These are phyloP conservation scores for Solanum hybrid DNA, from an alignment of 305 asterid genomes.

Conservation along the genomic window DNA sequence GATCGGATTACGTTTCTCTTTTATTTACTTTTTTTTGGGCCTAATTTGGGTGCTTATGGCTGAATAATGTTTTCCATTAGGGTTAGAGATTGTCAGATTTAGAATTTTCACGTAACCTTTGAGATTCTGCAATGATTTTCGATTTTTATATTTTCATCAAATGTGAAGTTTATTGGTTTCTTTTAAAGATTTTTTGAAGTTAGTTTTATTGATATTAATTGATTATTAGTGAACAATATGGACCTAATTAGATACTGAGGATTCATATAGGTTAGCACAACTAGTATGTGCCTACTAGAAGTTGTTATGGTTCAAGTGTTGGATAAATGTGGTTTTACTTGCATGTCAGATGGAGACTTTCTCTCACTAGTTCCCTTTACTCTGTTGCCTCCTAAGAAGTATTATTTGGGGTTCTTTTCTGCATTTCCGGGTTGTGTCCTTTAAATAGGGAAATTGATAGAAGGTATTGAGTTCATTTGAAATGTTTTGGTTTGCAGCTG, in stretches of 20 bases:
- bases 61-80: background rate
- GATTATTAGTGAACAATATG: background rate
- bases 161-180: background rate
- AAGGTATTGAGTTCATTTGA: background rate
- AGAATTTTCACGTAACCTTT: background rate
- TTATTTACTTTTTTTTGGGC: background rate
- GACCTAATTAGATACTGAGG: background rate
- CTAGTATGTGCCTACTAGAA: background rate
- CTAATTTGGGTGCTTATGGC: background rate
- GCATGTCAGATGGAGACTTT: background rate
- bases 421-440: background rate
- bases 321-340: background rate
- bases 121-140: background rate
- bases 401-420: background rate
- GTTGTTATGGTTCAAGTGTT: background rate
- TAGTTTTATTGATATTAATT: background rate
- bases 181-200: background rate
- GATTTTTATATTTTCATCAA: background rate
- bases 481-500: constrained; percentile 26
- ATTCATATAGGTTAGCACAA: background rate
- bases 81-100: background rate
- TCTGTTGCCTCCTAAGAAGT: background rate
- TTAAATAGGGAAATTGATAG: background rate
- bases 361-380: background rate
- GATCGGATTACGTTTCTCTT: background rate